A percentile compares a stretch with the other conserved stretches of the same genome.
Conservation (phyloP, 2,329 filamentous ascomycete species). For the Aspergillus amoenus region DNA sequence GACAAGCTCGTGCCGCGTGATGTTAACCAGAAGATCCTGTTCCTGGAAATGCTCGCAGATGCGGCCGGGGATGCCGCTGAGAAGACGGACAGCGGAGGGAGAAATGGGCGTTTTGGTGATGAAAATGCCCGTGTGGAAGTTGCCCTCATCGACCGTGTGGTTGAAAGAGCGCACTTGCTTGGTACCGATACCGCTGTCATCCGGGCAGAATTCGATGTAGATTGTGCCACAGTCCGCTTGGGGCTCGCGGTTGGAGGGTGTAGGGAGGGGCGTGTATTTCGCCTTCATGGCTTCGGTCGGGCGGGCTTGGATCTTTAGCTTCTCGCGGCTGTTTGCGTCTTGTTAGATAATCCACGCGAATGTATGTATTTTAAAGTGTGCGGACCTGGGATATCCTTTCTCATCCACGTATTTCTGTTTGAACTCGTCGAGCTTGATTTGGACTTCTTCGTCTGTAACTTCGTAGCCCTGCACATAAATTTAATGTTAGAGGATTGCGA, state of each 20-base stretch:
- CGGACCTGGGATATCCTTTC: constrained; percentile 75
- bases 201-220: constrained; percentile 87
- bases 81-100: constrained; percentile 81
- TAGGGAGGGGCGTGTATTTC: constrained; percentile 73
- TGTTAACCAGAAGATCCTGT: constrained; percentile 94
- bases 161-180: constrained; percentile 91
- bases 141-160: constrained; percentile 73
- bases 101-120: constrained; percentile 81
- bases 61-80: constrained; percentile 72
- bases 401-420: constrained; percentile 67
- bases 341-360: background rate
- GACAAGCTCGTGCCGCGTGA: constrained; percentile 95
- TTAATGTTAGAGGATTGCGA: constrained; percentile 8
- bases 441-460: constrained; percentile 83
- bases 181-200: constrained; percentile 73
- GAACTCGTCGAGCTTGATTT: constrained; percentile 82
- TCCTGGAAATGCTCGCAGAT: constrained; percentile 94
- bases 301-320: constrained; percentile 83
- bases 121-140: constrained; percentile 88
- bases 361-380: constrained; percentile 4
- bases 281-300: constrained; percentile 80
- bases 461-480: constrained; percentile 73
- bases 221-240: constrained; percentile 77
- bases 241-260: constrained; percentile 69
- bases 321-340: constrained; percentile 62